Base-by-base conservation (phyloP, 139 green algal species). In the Dunaliella primolecta region DNA sequence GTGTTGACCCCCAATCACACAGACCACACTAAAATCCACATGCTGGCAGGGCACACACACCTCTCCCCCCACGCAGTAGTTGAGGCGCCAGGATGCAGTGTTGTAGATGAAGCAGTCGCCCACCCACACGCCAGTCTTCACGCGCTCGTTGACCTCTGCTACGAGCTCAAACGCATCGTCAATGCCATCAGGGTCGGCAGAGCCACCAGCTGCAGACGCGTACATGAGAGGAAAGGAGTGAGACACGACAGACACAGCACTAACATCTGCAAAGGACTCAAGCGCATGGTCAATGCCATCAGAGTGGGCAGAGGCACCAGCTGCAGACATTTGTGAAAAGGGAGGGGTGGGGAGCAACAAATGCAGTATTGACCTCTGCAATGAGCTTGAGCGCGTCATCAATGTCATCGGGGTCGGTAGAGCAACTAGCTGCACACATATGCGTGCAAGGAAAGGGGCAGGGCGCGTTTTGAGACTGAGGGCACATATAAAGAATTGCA, bases 51-150 rank as follows among this genome's bases (percentile, higher is more conserved):
- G 78, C 25, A 30, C 30, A 31, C 55, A 1, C 82, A 93, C 89
- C 91, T 99, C 97, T 2, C 97, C 96, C 72, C 97, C 97, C 32
- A 99, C 96, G 80, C 91, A 97, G 87, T 99, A 99, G 91, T 98
- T 98, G 76, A 99, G 92, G n/a, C 97, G 93, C 97, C 95, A 98
- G 0, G 94, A 91, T 0, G 92, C 89, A 90, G 98, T 99, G 91
- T 95, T 98, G 94, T 98, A 99, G 35, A 99, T 95, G 86, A 99
- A 98, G 93, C 97, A 99, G 90, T 99, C 97, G 36, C 97, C 97
- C 3, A 98, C 94, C 89, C 86, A 92, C 37, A 92, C 70, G 56
- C 72, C 87, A 72, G 87, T 89, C 75, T 87, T 86, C 23, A 93
- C 89, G 30, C 79, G 88, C 83, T 91, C 88, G 70, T 56, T 87